A percentile compares a stretch with the other conserved stretches of the same genome.
phyloP scores from a whole-genome alignment of 106 monocot species.

The Phalaenopsis equestris region DNA sequence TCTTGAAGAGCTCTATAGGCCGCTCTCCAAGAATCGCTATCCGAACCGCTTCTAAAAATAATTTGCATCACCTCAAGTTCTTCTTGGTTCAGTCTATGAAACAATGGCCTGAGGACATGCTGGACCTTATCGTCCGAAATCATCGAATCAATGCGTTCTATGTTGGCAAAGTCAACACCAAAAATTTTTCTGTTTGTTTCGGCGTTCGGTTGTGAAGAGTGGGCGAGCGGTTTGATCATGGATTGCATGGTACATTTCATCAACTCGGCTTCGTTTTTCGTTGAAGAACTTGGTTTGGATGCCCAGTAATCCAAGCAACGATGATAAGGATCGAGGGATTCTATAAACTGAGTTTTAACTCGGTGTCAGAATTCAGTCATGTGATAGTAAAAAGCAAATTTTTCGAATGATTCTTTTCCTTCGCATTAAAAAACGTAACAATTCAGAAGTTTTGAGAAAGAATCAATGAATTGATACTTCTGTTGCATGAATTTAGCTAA shows the following conservation, averaged over 20 bases:
- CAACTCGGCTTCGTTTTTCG: not conserved
- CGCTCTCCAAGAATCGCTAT: constrained; percentile 23
- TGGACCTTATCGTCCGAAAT: not conserved
- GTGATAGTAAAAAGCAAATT: not conserved
- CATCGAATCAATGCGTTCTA: not conserved
- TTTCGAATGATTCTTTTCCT: no score
- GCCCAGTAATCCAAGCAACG: constrained; percentile 55
- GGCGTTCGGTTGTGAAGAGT: not conserved
- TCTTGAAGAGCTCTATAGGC: constrained; percentile 2
- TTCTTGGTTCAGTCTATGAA: not conserved
- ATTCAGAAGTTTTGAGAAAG: no score
- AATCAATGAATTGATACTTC: no score
- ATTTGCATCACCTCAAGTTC: constrained; percentile 21
- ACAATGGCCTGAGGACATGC: not conserved
- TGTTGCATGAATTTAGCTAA: no score
- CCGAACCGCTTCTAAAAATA: constrained; percentile 19
- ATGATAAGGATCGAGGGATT: constrained; percentile 53
- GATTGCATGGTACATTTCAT: not conserved
- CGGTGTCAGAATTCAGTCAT: not conserved
- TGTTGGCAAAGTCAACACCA: not conserved
- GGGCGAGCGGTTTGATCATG: not conserved
- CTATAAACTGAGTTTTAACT: constrained; percentile 40
- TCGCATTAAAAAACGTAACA: no score
- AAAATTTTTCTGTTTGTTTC: not conserved
- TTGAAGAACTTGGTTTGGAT: constrained; percentile 15